Evolutionary conservation across 1,284 basidiomycete species (phyloP).

Genomic region (Clitocybe nebularis): DNA sequence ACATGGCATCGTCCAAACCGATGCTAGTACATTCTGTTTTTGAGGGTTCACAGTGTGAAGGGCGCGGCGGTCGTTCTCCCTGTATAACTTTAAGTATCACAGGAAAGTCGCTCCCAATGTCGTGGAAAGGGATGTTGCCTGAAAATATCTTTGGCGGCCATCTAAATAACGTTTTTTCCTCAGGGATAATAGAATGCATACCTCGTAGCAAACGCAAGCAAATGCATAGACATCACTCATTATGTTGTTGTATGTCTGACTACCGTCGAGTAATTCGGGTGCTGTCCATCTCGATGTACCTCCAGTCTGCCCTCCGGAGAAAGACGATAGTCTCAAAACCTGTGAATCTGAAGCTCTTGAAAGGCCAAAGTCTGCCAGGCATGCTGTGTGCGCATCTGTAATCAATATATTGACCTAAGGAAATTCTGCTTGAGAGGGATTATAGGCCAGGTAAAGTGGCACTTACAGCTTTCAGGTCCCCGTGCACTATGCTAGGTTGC

Average conservation of each 20-base stretch:
- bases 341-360: conserved; percentile 17
- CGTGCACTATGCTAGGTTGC: conserved; percentile 28
- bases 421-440: neutral
- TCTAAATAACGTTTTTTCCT: neutral
- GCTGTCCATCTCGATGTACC: conserved; percentile 21
- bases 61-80: conserved; percentile 12
- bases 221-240: conserved; percentile 22
- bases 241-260: conserved; percentile 8
- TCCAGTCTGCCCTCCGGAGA: conserved; percentile 6
- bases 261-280: conserved; percentile 18
- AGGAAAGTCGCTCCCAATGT: conserved; percentile 10
- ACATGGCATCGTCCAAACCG: conserved; percentile 14
- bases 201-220: conserved; percentile 22
- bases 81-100: conserved; percentile 14
- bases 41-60: conserved; percentile 10
- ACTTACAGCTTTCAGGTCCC: conserved; percentile 35
- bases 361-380: conserved; percentile 34
- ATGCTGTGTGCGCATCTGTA: conserved; percentile 21
- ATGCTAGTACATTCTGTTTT: neutral
- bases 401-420: conserved; percentile 31
- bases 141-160: conserved; percentile 19
- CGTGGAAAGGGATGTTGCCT: conserved; percentile 15
- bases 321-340: conserved; percentile 11
- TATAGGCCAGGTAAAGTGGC: neutral
- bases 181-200: conserved; percentile 3